These are phyloP conservation scores for Boletus smithii DNA, from an alignment of 1,284 basidiomycete species.

Conservation along the genomic window DNA sequence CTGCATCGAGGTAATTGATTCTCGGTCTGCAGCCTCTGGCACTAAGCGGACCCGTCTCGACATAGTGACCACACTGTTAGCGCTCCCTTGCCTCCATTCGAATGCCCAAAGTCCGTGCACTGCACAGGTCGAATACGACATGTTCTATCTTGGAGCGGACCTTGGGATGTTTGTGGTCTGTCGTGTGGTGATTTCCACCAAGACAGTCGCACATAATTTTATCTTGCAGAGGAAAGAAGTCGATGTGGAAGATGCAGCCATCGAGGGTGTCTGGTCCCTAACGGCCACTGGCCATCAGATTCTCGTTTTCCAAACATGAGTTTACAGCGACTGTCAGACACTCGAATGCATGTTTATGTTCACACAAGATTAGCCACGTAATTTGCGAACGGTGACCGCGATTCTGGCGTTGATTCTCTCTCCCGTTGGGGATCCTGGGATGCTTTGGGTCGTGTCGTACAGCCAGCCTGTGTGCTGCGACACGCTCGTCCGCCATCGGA, in stretches of 20 bases:
- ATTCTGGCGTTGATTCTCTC: slow-evolving; percentile 4
- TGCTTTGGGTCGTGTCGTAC: neutral
- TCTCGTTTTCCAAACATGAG: slow-evolving; percentile 26
- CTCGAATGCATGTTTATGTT: slow-evolving; percentile 1
- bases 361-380: neutral
- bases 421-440: neutral
- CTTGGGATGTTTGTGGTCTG: slow-evolving; percentile 32
- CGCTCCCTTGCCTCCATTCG: slow-evolving; percentile 26
- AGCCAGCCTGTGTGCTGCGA: slow-evolving; percentile 4
- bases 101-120: neutral
- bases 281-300: slow-evolving; percentile 32
- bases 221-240: slow-evolving; percentile 31
- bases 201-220: slow-evolving; percentile 30
- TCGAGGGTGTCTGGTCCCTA: slow-evolving; percentile 30
- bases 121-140: slow-evolving; percentile 29
- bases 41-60: slow-evolving; percentile 26
- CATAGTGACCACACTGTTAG: slow-evolving; percentile 22
- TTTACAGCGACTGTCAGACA: neutral
- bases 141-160: slow-evolving; percentile 28
- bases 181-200: slow-evolving; percentile 14
- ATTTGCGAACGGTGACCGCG: neutral
- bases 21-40: slow-evolving; percentile 12
- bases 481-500: neutral
- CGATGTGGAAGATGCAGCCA: slow-evolving; percentile 28
- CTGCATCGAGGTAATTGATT: slow-evolving; percentile 6